A percentile compares a stretch with the other conserved stretches of the same genome.
These are phyloP conservation scores for Hypoxylon fragiforme DNA, from an alignment of 495 filamentous ascomycete genomes.

Conservation along the genomic window DNA sequence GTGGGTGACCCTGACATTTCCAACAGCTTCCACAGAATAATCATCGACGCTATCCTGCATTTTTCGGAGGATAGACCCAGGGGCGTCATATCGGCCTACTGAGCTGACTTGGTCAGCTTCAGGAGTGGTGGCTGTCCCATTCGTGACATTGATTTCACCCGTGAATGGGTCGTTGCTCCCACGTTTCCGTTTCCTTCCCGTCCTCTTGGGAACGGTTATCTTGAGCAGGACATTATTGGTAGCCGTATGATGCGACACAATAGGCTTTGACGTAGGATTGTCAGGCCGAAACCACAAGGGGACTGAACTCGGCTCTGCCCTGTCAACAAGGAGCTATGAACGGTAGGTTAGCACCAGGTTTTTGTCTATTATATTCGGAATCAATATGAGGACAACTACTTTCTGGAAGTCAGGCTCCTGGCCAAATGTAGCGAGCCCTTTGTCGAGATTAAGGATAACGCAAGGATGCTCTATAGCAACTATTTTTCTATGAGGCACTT, in stretches of 20 bases:
- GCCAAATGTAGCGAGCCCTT: slow-evolving; percentile 78
- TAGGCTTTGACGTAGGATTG: slow-evolving; percentile 73
- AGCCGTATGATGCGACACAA: slow-evolving; percentile 68
- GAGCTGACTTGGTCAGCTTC: slow-evolving; percentile 38
- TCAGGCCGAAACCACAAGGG: slow-evolving; percentile 73
- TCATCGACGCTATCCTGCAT: slow-evolving; percentile 70
- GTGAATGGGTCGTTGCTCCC: slow-evolving; percentile 69
- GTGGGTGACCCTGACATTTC: slow-evolving; percentile 76
- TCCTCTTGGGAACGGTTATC: slow-evolving; percentile 82
- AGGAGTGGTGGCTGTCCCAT: slow-evolving; percentile 19
- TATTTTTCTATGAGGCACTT: slow-evolving; percentile 65
- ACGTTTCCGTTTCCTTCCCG: slow-evolving; percentile 79
- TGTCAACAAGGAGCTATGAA: slow-evolving; percentile 28
- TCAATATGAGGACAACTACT: slow-evolving; percentile 48
- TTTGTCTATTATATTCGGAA: neutral
- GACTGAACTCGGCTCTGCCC: slow-evolving; percentile 45
- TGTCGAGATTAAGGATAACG: slow-evolving; percentile 79
- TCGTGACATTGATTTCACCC: slow-evolving; percentile 25
- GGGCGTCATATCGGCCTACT: slow-evolving; percentile 45
- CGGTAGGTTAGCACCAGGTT: neutral
- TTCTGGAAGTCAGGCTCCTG: slow-evolving; percentile 64
- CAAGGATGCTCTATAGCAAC: slow-evolving; percentile 87
- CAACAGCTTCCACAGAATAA: slow-evolving; percentile 73
- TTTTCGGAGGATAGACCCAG: slow-evolving; percentile 60
- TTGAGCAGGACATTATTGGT: slow-evolving; percentile 85